Base-by-base conservation (phyloP, 2,329 filamentous ascomycete species). In the Fusarium tjaetaba region DNA sequence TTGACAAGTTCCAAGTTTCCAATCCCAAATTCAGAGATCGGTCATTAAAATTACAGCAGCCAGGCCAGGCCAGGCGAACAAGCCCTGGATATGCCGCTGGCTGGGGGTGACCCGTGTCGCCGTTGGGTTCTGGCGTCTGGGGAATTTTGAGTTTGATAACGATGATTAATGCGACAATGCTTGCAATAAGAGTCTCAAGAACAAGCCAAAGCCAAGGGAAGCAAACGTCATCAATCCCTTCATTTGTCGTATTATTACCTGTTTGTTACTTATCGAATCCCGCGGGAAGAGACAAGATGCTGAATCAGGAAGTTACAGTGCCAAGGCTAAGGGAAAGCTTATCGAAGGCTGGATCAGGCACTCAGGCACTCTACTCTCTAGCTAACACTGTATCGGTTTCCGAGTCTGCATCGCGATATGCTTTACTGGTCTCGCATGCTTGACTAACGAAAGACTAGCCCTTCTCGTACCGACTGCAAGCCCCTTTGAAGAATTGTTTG, bases 1-100 rank as follows among this genome's bases (percentile, higher is more conserved):
- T 69, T 62, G 53, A 55, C 26, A 56, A 59, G 46, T 68, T 45
- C 70, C 58, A 68, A 51, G 65, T 69, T 72, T 70, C 53, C 46
- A 65, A 60, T 42, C 49, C 52, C 34, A 68, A 68, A 65, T 52
- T 45, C 61, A 60, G 38, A 30, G 52, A 69, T 62, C 57, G 52
- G 34, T 60, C 43, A 65, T 60, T 55, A 65, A 71, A 39, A 66
- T 67, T 73, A 56, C 24, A n/a, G 30, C 28, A n/a, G 36, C 34
- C 22, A 36, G 16, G 14, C 45, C 42, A 45, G 41, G 20, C 43
- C 42, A 24, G 22, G 20, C 22, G 11, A 41, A n/a, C 34, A 14
- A 63, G 41, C 63, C 52, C 65, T 61, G 62, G 36, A 42, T 55
- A 38, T 61, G 32, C 56, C 42, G 42, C 30, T 62, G 56, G 38